Evolutionary conservation across 176 grass and related monocot genomes (phyloP).

Genomic region (Oryza glaberrima): DNA sequence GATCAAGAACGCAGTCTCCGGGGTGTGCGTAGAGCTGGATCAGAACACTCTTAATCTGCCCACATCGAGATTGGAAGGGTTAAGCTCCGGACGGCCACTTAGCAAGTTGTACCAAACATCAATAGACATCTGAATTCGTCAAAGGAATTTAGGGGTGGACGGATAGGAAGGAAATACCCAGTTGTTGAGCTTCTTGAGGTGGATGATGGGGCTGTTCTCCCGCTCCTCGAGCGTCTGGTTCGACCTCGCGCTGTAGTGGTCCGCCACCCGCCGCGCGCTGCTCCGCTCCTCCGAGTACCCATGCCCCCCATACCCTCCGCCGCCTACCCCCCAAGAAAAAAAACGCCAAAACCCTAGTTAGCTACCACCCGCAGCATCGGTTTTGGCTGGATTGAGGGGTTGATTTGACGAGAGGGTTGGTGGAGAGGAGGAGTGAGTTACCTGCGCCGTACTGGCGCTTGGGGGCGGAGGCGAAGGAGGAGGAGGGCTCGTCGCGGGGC

Average conservation of each 20-base stretch:
- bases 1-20: slow-evolving; percentile 89
- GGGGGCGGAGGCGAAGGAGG: slow-evolving; percentile 33
- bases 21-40: slow-evolving; percentile 78
- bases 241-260: slow-evolving; percentile 95
- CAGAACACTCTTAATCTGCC: slow-evolving; percentile 92
- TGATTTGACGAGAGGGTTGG: neutral
- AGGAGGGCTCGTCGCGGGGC: slow-evolving; percentile 48
- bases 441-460: slow-evolving; percentile 59
- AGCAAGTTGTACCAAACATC: neutral
- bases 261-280: slow-evolving; percentile 67
- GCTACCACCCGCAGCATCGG: neutral
- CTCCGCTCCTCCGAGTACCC: slow-evolving; percentile 53
- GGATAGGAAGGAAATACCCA: slow-evolving; percentile 50
- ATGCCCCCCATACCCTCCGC: slow-evolving; percentile 32
- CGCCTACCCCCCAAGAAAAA: neutral
- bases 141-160: neutral
- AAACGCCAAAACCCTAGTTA: slow-evolving; percentile 37
- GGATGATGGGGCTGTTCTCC: slow-evolving; percentile 96
- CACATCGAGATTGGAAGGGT: neutral
- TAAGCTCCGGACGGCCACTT: neutral
- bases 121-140: neutral
- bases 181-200: slow-evolving; percentile 99
- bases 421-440: neutral
- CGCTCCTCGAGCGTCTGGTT: slow-evolving; percentile 98
- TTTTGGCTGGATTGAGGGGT: neutral